Evolutionary conservation across 2,329 filamentous ascomycete species (phyloP), one percentile per base, ranked within the genome.

Genomic region (Delphinella strobiligena): DNA sequence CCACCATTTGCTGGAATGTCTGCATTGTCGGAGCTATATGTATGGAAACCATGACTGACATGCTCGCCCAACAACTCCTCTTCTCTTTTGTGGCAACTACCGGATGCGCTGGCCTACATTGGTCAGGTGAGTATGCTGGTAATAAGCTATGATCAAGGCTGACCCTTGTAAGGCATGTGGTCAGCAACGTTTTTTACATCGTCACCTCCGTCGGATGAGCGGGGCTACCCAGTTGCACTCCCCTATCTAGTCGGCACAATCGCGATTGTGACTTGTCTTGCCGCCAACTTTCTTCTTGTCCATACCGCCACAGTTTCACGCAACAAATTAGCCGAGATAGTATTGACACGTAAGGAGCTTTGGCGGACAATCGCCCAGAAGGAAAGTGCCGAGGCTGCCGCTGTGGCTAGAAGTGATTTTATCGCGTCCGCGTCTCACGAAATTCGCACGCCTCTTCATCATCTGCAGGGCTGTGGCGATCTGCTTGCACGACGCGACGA

Each of bases 71-170:
- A 34, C 56, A 60, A 39, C 43, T 54, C 31, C 37, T 59, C 4
- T 59, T 58, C 37, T 49, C 56, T 1, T 36, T 49, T n/a, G 52
- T 54, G 16, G 54, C 54, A 7, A 53, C 54, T 30, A 45, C 45
- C 37, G 58, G 59, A n/a, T 53, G 56, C n/a, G 55, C 53, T 31
- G 58, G 48, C 19, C 60, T 58, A 54, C 56, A 55, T 47, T 61
- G 54, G 43, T 58, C 52, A 31, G 55, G n/a, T n/a, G n/a, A n/a
- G n/a, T n/a, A n/a, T n/a, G n/a, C n/a, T n/a, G n/a, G n/a, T n/a
- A n/a, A n/a, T n/a, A n/a, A n/a, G n/a, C n/a, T n/a, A n/a, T n/a
- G n/a, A n/a, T n/a, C n/a, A n/a, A n/a, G n/a, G n/a, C n/a, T n/a
- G n/a, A n/a, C n/a, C n/a, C n/a, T n/a, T n/a, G n/a, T n/a, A n/a